These are phyloP conservation scores for Insectozyma bohioensis DNA, from an alignment of 1,139 yeast species.

Conservation along the genomic window DNA sequence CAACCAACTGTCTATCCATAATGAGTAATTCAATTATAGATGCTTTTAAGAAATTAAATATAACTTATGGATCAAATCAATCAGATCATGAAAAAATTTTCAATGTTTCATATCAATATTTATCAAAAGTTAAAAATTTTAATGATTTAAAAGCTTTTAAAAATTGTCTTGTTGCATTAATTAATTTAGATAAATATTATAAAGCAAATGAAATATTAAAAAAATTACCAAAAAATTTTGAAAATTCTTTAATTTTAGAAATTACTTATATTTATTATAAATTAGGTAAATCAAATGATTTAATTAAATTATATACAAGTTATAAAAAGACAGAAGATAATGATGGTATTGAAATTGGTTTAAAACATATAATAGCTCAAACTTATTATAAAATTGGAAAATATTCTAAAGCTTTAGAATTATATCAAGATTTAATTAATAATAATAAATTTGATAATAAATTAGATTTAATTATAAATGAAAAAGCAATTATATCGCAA, in stretches of 20 bases:
- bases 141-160: constrained; percentile 55
- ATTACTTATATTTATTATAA: constrained; percentile 73
- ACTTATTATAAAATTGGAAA: constrained; percentile 69
- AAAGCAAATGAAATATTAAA: constrained; percentile 52
- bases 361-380: constrained; percentile 81
- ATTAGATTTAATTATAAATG: constrained; percentile 67
- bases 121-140: constrained; percentile 39
- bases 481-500: constrained; percentile 68
- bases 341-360: constrained; percentile 37
- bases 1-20: too few species aligned
- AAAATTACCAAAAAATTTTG: constrained; percentile 36
- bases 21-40: constrained; percentile 46
- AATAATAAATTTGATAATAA: constrained; percentile 33
- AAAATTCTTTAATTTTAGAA: constrained; percentile 49
- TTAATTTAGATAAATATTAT: constrained; percentile 68
- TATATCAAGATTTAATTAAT: constrained; percentile 56
- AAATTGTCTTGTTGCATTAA: constrained; percentile 66
- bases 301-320: constrained; percentile 39
- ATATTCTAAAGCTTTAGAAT: constrained; percentile 48
- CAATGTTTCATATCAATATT: constrained; percentile 43
- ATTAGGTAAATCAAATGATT: constrained; percentile 45
- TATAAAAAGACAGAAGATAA: constrained; percentile 14
- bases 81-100: constrained; percentile 42
- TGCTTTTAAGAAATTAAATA: constrained; percentile 43
- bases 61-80: constrained; percentile 23